Base-by-base conservation (phyloP, 2,329 filamentous ascomycete species). In the Mariannaea sp. region DNA sequence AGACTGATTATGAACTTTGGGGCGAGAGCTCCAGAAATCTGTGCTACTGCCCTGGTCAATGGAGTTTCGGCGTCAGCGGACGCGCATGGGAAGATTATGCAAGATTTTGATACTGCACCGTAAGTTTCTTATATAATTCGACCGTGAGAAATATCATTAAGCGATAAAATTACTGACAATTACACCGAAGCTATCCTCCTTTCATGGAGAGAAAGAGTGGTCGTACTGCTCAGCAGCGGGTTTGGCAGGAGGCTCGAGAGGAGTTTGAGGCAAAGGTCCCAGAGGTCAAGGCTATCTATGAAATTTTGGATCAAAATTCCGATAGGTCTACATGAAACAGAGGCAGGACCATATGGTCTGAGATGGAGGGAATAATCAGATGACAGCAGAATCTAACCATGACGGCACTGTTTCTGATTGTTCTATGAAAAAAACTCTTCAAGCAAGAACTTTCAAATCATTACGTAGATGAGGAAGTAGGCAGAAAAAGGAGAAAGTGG, bases 1-100 rank as follows among this genome's bases (percentile, higher is more conserved):
- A 61, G 71, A 30, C 39, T 73, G 41, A 73, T 73, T 26, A 73
- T 70, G 69, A 73, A 73, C 53, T 67, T 73, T 55, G 66, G 67
- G 19, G 69, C 71, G 0, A 64, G 71, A 51, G 71, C 72, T 20
- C 70, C 71, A 0, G 57, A 68, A 17, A 66, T 71, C 29, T 67
- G 71, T 24, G 71, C 71, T n/a, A 69, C 68, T n/a, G 70, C 70
- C 14, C 57, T 73, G 14, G 68, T 73, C 27, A 73, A 73, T 51
- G 71, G 71, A 17, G 71, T 66, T 39, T 73, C 71, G 0, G 65
- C 62, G 1, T 47, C 62, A 0, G 65, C 49, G n/a, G 61, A 70
- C 2, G 65, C 45, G 0, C 66, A 73, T 44, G 71, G 71, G 10
- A 68, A 72, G 52, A 73, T 73, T 43, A 63, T 73, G 64, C 71